Base-by-base conservation (phyloP, 2,329 filamentous ascomycete genomes). In the Didymella glomerata region DNA sequence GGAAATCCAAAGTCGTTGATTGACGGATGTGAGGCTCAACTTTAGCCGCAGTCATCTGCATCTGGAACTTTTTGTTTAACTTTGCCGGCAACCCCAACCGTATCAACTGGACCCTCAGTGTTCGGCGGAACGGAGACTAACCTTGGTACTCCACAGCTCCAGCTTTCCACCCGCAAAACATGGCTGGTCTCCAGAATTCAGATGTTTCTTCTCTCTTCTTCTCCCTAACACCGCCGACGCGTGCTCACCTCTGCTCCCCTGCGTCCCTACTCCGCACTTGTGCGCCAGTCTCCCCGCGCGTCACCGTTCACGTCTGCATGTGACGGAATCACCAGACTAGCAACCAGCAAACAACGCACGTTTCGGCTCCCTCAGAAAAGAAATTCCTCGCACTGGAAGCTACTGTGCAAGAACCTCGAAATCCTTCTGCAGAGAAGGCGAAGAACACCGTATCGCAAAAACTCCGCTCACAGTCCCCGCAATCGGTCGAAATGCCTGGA, bases 401-500 rank as follows among this genome's bases (percentile, higher is more conserved):
- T 28, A 13, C 24, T 41, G 27, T 34, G 11, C 22, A 20, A 34
- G 30, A 44, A 13, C 4, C 4, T 9, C 9, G 27, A 20, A 44
- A 7, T 4, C 4, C 9, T 13, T 48, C 24, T 27, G 45, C 20
- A 20, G 20, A 22, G 2, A 10, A 16, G 34, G 13, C 24, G 11
- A 16, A 14, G 7, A 36, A 36, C 28, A 14, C 9, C 20, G 3
- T 8, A 42, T 30, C 32, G 18, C 30, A 20, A 3, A 9, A 2
- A 30, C 6, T 18, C n/a, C 24, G 10, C n/a, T 32, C 20, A 34
- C 40, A 32, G 11, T 25, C 38, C 48, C 28, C 44, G 10, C 60
- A 46, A 46, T 22, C 42, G 52, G 28, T 61, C 55, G 53, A 45
- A 48, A 80, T 72, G 63, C 85, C 84, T 78, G 84, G 84, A 11